Evolutionary conservation across 345 rosid genomes (phyloP).

Genomic region (Murraya paniculata): DNA sequence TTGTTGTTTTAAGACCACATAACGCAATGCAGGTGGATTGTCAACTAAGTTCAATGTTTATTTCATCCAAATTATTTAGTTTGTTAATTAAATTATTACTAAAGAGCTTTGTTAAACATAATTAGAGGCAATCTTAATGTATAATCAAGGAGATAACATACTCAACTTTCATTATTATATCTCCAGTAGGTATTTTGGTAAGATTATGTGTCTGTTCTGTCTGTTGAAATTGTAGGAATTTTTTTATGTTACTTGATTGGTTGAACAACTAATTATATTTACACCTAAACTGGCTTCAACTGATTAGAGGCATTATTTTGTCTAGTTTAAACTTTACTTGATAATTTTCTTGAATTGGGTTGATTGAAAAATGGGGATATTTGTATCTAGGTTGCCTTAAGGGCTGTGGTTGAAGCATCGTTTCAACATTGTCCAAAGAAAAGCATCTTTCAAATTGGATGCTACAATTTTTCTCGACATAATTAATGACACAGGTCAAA

Average conservation of each 20-base stretch:
- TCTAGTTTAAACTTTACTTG: neutral
- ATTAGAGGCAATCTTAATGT: neutral
- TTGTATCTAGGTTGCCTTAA: neutral
- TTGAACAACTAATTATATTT: slow-evolving; percentile 4
- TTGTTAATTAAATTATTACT: neutral
- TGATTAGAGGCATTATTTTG: neutral
- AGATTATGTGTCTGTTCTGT: neutral
- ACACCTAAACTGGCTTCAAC: neutral
- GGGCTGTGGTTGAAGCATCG: neutral
- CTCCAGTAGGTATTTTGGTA: neutral
- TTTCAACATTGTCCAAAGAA: neutral
- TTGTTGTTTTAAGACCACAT: neutral
- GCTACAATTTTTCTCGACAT: neutral
- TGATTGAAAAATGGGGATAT: neutral
- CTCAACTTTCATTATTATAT: neutral
- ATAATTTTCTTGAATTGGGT: neutral
- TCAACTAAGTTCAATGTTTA: slow-evolving; percentile 7
- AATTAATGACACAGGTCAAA: neutral
- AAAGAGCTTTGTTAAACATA: neutral
- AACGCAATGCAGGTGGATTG: neutral
- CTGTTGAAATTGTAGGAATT: no score
- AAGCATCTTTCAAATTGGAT: neutral
- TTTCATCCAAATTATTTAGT: neutral
- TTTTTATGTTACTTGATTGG: neutral
- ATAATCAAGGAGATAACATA: neutral